Evolutionary conservation across 1,284 basidiomycete species (phyloP).

Genomic region (Psilocybe mexicana): DNA sequence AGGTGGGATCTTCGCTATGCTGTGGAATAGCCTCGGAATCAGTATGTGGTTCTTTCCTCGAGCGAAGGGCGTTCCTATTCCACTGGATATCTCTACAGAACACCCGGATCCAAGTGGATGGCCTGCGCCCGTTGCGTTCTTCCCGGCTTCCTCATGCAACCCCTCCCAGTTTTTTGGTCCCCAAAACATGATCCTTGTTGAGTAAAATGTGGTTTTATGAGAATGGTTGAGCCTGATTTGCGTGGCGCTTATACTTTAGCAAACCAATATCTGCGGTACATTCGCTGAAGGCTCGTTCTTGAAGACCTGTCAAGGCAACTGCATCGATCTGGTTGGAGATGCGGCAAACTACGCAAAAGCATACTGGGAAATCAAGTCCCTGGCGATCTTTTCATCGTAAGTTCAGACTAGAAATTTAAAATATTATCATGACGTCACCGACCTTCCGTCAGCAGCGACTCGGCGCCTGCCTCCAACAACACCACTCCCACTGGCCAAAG

Average conservation of each 20-base stretch:
- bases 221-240: neutral
- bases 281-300: constrained; percentile 1
- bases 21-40: constrained; percentile 60
- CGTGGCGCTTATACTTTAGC: neutral
- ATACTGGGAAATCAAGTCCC: constrained; percentile 5
- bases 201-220: neutral
- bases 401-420: neutral
- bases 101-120: constrained; percentile 53
- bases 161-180: constrained; percentile 25
- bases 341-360: neutral
- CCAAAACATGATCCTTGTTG: constrained; percentile 10
- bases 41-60: constrained; percentile 61
- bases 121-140: constrained; percentile 58
- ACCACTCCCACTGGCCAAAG: too few species aligned
- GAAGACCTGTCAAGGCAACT: neutral
- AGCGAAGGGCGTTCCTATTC: constrained; percentile 33
- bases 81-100: constrained; percentile 53
- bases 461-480: too few species aligned
- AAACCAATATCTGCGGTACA: constrained; percentile 5
- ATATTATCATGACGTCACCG: neutral
- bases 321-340: constrained; percentile 3
- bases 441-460: neutral
- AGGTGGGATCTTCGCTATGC: constrained; percentile 49
- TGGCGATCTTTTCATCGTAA: constrained; percentile 6
- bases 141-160: constrained; percentile 51